A percentile compares a stretch with the other conserved stretches of the same genome.
phyloP scores from a whole-genome alignment of 163 green algal species.

The Scenedesmus sp. region DNA sequence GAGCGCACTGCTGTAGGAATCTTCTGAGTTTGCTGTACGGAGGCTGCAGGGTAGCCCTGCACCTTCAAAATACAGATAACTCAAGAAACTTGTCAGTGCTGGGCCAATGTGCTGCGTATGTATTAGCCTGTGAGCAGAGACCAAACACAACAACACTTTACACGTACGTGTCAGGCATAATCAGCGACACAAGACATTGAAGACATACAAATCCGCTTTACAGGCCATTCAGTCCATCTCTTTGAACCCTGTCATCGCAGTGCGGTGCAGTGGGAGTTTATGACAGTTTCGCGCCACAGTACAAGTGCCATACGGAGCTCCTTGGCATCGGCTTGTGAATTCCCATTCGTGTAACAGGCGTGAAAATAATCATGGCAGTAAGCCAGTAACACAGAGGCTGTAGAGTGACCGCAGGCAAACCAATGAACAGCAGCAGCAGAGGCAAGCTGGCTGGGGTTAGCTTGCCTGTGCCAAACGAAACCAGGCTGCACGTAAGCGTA shows the following conservation, averaged over 20 bases:
- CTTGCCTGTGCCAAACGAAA: slow-evolving; percentile 22
- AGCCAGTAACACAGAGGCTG: background rate
- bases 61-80: background rate
- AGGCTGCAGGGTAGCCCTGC: background rate
- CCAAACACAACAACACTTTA: background rate
- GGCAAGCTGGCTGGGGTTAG: slow-evolving; percentile 10
- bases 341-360: background rate
- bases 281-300: background rate
- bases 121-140: background rate
- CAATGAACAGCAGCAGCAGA: slow-evolving; percentile 10
- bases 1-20: background rate
- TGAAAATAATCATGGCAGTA: background rate
- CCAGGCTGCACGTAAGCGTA: background rate
- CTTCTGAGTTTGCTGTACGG: background rate
- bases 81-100: background rate
- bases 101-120: background rate
- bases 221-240: background rate
- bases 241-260: background rate
- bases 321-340: background rate
- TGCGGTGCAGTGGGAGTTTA: background rate
- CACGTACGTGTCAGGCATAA: too few relatives aligned
- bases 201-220: background rate
- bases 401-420: background rate
- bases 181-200: background rate
- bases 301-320: background rate